These are phyloP conservation scores for Stropharia rugosoannulata DNA, from an alignment of 768 basidiomycete species.

Conservation along the genomic window DNA sequence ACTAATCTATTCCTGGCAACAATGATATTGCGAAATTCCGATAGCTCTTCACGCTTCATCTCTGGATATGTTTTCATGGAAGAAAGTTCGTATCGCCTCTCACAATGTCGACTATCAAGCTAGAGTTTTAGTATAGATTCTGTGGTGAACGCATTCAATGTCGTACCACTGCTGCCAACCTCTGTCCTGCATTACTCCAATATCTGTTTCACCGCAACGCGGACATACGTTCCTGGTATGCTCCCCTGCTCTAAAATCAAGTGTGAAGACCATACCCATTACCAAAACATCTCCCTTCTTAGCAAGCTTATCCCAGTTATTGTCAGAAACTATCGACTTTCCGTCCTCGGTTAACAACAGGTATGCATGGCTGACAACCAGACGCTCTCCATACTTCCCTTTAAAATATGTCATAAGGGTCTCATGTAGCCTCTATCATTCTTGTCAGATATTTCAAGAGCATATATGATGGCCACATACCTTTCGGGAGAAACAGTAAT, in stretches of 20 bases:
- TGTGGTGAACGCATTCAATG: background rate
- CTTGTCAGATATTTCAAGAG: background rate
- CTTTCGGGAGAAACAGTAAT: background rate
- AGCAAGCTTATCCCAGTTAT: background rate
- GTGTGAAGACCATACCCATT: constrained; percentile 1
- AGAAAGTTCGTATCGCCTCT: background rate
- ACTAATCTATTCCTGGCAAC: no score
- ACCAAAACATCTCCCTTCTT: constrained; percentile 2
- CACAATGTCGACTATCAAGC: constrained; percentile 4
- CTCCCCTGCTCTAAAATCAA: background rate
- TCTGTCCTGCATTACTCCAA: constrained; percentile 1
- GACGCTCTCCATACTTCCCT: background rate
- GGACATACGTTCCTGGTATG: background rate
- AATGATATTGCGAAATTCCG: no score
- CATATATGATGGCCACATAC: background rate
- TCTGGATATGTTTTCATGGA: no score
- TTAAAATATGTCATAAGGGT: background rate
- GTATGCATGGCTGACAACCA: background rate
- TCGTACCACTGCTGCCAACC: constrained; percentile 2
- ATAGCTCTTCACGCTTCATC: no score
- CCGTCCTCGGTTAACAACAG: constrained; percentile 1
- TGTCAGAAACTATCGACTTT: background rate
- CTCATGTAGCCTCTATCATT: background rate
- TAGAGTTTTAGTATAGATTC: background rate
- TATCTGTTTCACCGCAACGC: constrained; percentile 1